A percentile compares a stretch with the other conserved stretches of the same genome.
These are phyloP conservation scores for Leucosporidium scottii DNA, from an alignment of 768 basidiomycete species.

Conservation along the genomic window DNA sequence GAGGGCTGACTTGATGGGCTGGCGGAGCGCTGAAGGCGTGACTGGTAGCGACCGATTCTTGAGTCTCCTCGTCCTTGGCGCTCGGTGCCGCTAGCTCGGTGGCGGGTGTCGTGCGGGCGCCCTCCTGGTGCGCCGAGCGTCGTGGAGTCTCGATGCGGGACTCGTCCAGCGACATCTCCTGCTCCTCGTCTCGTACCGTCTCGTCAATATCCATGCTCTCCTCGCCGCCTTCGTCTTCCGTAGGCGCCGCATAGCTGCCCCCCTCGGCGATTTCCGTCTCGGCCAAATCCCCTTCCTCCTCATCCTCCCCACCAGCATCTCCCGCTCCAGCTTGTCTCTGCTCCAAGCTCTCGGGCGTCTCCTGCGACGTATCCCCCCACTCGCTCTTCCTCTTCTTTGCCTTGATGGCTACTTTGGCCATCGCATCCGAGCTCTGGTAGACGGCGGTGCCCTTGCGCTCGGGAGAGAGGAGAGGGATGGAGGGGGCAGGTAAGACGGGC, in stretches of 20 bases:
- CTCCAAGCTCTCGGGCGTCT: not conserved
- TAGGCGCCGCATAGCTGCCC: too few relatives aligned
- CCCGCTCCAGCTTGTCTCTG: not conserved
- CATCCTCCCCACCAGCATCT: not conserved
- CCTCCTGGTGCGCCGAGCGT: too few relatives aligned
- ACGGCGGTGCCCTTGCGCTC: not conserved
- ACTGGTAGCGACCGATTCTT: not conserved
- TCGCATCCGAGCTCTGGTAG: conserved; percentile 1
- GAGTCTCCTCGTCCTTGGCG: too few relatives aligned
- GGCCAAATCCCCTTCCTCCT: too few relatives aligned
- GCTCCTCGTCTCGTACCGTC: not conserved
- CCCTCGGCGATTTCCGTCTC: too few relatives aligned
- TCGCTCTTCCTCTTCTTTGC: not conserved
- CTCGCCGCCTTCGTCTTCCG: too few relatives aligned
- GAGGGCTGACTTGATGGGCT: not conserved
- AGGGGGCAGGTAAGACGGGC: too few relatives aligned
- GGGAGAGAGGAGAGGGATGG: not conserved
- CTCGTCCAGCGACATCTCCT: not conserved
- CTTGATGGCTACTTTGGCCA: not conserved
- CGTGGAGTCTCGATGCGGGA: not conserved
- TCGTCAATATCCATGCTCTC: too few relatives aligned
- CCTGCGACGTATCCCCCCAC: not conserved
- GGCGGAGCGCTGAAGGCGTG: not conserved
- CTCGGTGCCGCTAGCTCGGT: too few relatives aligned
- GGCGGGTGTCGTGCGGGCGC: too few relatives aligned